A percentile compares a stretch with the other conserved stretches of the same genome.
phyloP scores from a whole-genome alignment of 208 protist species.

The Porcisia hertigi region DNA sequence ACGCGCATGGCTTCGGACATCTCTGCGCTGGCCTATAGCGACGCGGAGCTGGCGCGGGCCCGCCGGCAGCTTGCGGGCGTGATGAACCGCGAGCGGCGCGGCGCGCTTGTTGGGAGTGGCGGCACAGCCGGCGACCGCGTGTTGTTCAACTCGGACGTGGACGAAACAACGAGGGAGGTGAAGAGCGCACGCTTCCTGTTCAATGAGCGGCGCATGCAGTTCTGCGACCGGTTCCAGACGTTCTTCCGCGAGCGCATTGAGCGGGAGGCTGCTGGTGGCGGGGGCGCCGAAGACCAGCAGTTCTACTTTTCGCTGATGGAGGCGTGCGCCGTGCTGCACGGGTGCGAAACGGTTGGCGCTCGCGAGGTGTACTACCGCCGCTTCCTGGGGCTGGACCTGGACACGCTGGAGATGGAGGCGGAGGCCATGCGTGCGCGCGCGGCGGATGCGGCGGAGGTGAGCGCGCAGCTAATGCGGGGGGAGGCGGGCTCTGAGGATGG shows the following conservation, averaged over 20 bases:
- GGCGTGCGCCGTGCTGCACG: constrained; percentile 84
- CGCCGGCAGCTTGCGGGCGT: constrained; percentile 59
- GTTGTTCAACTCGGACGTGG: constrained; percentile 59
- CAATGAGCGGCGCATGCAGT: constrained; percentile 76
- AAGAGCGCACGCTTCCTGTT: constrained; percentile 81
- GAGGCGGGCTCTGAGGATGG: constrained; percentile 1
- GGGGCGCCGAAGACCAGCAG: constrained; percentile 35
- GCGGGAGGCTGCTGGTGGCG: constrained; percentile 11
- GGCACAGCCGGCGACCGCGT: constrained; percentile 63
- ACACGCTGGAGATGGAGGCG: constrained; percentile 64
- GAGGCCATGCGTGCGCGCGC: constrained; percentile 42
- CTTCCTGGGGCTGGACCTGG: constrained; percentile 71
- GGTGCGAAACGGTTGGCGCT: constrained; percentile 63
- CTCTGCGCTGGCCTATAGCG: constrained; percentile 70
- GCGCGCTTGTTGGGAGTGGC: constrained; percentile 46
- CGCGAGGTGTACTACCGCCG: constrained; percentile 67
- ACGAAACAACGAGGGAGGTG: constrained; percentile 66
- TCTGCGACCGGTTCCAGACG: constrained; percentile 85
- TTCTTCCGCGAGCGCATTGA: constrained; percentile 58
- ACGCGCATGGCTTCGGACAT: constrained; percentile 63
- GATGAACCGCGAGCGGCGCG: constrained; percentile 82
- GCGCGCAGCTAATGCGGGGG: constrained; percentile 6
- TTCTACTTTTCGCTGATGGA: constrained; percentile 88
- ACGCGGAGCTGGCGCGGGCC: constrained; percentile 64
- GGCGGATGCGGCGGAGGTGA: constrained; percentile 38